Evolutionary conservation across 2,329 filamentous ascomycete species (phyloP), one percentile per base, ranked within the genome.

Genomic region (Pseudogymnoascus sp.): DNA sequence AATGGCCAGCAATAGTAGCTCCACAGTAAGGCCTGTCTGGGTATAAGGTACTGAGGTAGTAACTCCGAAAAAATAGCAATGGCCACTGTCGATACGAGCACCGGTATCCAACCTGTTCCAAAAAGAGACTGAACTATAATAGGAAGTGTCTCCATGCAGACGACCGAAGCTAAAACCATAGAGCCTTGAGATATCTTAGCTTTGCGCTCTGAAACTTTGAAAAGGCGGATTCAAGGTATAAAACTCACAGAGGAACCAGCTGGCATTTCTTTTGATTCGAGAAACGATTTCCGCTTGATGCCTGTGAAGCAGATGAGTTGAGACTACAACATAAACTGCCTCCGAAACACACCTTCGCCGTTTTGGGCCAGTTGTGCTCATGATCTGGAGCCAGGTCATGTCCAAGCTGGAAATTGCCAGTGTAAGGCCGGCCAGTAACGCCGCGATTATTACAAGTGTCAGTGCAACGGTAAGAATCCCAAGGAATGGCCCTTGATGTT

Each of bases 231-330:
- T 30, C 15, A 45, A 35, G 30, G 18, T 26, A 6, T 6, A 21
- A 38, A 10, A 61, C 62, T 62, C 60, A 68, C 67, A 68, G 13
- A 69, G 59, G 62, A 69, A 63, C 68, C 68, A 69, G 37, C 63
- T 67, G n/a, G 34, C 45, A 23, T 65, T 61, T 6, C 45, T 52
- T 58, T 65, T 68, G 58, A 70, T 60, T 18, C 59, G 45, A 18
- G 57, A 35, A 23, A 70, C 60, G 21, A 60, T 59, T 18, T n/a
- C 30, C 15, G 62, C 66, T 34, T 65, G 63, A 26, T 61, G 60
- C 52, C 67, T 69, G 26, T 13, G 4, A 12, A 35, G 28, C n/a
- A 57, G 57, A 64, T 55, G 65, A 63, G 26, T 8, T 48, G 34
- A 38, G 59, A 13, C 35, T 10, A 12, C 21, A 48, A 30, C 4